phyloP scores from a whole-genome alignment of 345 rosid genomes.

The Brassica nigra region DNA sequence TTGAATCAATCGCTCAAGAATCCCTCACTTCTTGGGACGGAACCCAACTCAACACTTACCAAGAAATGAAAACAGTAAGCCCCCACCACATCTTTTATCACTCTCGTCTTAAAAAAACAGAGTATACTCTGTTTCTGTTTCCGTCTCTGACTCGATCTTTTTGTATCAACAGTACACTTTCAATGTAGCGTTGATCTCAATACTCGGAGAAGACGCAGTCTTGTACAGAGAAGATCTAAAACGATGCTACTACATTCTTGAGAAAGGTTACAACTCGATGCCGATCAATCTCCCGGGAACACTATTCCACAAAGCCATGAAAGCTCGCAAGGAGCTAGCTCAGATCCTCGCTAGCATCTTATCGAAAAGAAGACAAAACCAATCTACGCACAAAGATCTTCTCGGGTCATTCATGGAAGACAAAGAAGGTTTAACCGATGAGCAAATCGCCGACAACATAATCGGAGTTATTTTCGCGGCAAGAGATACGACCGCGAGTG shows the following conservation, averaged over 20 bases:
- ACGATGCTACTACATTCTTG: slow-evolving; percentile 66
- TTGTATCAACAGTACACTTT: slow-evolving; percentile 67
- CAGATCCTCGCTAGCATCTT: slow-evolving; percentile 66
- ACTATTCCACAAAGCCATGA: slow-evolving; percentile 79
- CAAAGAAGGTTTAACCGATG: slow-evolving; percentile 65
- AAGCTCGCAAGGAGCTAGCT: slow-evolving; percentile 79
- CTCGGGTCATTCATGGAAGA: slow-evolving; percentile 78
- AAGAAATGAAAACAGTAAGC: slow-evolving; percentile 77
- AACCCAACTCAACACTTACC: slow-evolving; percentile 60
- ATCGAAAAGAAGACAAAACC: slow-evolving; percentile 55
- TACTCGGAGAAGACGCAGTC: slow-evolving; percentile 68
- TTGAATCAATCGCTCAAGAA: slow-evolving; percentile 57
- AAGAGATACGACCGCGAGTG: slow-evolving; percentile 88
- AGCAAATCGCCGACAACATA: slow-evolving; percentile 87
- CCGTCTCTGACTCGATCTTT: background rate
- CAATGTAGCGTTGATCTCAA: slow-evolving; percentile 71
- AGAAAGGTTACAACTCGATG: slow-evolving; percentile 84
- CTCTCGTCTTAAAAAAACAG: slow-evolving; percentile 6
- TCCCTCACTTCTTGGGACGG: slow-evolving; percentile 44
- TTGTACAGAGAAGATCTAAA: slow-evolving; percentile 66
- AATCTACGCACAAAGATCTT: slow-evolving; percentile 52
- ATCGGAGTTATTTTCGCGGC: slow-evolving; percentile 92
- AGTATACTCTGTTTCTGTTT: background rate
- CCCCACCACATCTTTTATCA: background rate
- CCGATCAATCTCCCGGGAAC: slow-evolving; percentile 82